A percentile compares a stretch with the other conserved stretches of the same genome.
phyloP scores from a whole-genome alignment of 306 rosid genomes.

The Lathyrus tuberosus region DNA sequence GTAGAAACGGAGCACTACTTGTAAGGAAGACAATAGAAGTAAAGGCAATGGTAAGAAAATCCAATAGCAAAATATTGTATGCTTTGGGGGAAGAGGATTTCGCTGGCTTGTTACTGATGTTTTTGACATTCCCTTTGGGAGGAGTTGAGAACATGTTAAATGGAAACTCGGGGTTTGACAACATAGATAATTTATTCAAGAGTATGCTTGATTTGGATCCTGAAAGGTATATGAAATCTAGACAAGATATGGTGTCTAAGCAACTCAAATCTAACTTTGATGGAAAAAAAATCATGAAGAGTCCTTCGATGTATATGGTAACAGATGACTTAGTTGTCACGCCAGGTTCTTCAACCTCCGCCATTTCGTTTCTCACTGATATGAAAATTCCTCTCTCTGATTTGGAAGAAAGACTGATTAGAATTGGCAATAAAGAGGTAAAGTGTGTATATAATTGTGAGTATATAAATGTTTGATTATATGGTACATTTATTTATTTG shows the following conservation, averaged over 20 bases:
- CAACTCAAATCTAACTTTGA: not conserved
- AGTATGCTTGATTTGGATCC: conserved; percentile 11
- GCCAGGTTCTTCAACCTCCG: not conserved
- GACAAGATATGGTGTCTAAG: not conserved
- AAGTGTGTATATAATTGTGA: not conserved
- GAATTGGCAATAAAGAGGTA: conserved; percentile 37
- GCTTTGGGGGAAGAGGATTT: conserved; percentile 31
- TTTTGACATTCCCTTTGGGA: conserved; percentile 35
- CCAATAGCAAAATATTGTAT: not conserved
- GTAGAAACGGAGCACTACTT: not conserved
- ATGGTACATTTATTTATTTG: too few relatives aligned
- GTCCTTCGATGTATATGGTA: conserved; percentile 14
- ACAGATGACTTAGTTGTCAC: conserved; percentile 37
- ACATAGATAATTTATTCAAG: conserved; percentile 15
- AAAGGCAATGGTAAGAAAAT: conserved; percentile 23
- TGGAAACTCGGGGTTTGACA: conserved; percentile 3
- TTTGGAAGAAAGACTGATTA: conserved; percentile 30
- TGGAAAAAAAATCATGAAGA: not conserved
- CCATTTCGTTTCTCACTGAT: not conserved
- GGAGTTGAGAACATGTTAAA: conserved; percentile 18
- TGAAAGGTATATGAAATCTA: not conserved
- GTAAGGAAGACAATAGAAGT: not conserved
- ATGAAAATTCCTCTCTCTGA: not conserved
- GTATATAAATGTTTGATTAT: too few relatives aligned
- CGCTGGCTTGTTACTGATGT: conserved; percentile 15